A percentile compares a stretch with the other conserved stretches of the same genome.
phyloP scores from a whole-genome alignment of 176 grass and related monocot species.

The Aechmea fasciata region DNA sequence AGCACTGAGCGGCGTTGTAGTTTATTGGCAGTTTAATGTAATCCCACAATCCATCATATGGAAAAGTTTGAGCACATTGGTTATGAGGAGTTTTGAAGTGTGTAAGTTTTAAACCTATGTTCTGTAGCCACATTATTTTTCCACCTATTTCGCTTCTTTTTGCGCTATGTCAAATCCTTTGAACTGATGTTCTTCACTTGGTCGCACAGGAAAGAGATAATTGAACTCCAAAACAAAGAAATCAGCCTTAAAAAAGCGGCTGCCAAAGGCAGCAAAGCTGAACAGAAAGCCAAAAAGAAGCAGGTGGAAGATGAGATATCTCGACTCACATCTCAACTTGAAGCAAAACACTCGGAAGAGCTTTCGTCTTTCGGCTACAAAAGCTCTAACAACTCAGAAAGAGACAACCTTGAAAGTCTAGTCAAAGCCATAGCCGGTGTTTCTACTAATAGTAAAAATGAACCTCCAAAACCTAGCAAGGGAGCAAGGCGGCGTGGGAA shows the following conservation, averaged over 20 bases:
- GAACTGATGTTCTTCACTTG: neutral
- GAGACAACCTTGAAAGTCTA: conserved; percentile 56
- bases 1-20: no score
- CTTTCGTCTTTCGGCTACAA: conserved; percentile 79
- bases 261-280: conserved; percentile 94
- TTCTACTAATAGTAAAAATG: conserved; percentile 32
- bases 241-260: conserved; percentile 77
- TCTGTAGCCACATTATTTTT: neutral
- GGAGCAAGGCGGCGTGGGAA: conserved; percentile 47
- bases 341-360: conserved; percentile 61
- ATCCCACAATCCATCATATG: no score
- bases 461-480: conserved; percentile 65
- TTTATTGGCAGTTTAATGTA: no score
- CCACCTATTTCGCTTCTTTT: neutral
- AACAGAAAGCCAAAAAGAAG: conserved; percentile 97
- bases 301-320: conserved; percentile 82
- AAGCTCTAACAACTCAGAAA: conserved; percentile 30
- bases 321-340: conserved; percentile 47
- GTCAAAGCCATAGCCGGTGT: conserved; percentile 87
- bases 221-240: conserved; percentile 84
- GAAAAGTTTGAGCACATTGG: no score
- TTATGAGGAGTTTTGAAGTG: neutral
- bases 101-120: neutral
- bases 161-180: conserved; percentile 7
- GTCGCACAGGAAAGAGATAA: conserved; percentile 65